Evolutionary conservation across 2,329 filamentous ascomycete species (phyloP).

Genomic region (Penicillium sp.): DNA sequence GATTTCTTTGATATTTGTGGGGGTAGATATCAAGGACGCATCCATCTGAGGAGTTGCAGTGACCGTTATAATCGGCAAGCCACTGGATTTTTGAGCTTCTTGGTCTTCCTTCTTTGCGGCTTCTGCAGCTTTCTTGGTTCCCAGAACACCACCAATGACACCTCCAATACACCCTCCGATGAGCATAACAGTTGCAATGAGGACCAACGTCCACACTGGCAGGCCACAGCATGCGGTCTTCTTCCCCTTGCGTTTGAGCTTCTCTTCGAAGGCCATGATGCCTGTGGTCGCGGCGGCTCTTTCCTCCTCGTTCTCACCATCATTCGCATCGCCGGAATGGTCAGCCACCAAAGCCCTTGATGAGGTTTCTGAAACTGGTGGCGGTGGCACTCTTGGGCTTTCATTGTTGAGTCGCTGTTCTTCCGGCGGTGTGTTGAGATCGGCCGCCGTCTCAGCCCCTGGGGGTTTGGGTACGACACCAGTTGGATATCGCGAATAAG

Average conservation of each 20-base stretch:
- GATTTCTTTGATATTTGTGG: conserved; percentile 43
- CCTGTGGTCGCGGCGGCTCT: conserved; percentile 30
- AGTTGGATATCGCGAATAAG: conserved; percentile 86
- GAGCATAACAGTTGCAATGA: conserved; percentile 46
- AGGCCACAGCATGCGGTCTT: conserved; percentile 49
- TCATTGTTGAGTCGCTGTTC: conserved; percentile 47
- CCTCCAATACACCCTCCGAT: conserved; percentile 52
- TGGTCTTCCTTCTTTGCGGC: conserved; percentile 21
- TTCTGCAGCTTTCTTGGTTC: conserved; percentile 39
- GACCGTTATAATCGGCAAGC: conserved; percentile 42
- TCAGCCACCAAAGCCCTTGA: conserved; percentile 26
- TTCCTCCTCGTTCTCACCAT: conserved; percentile 13
- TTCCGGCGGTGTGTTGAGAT: conserved; percentile 45
- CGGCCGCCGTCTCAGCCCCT: conserved; percentile 27
- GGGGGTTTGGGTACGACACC: conserved; percentile 61
- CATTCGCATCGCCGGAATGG: conserved; percentile 14
- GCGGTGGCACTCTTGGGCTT: conserved; percentile 20
- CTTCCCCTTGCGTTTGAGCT: conserved; percentile 44
- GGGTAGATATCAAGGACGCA: conserved; percentile 47
- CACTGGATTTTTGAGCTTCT: conserved; percentile 10
- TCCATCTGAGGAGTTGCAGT: conserved; percentile 50
- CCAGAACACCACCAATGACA: conserved; percentile 53
- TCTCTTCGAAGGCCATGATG: conserved; percentile 42
- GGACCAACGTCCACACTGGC: conserved; percentile 50
- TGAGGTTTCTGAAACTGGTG: conserved; percentile 31